Evolutionary conservation across 768 basidiomycete genomes (phyloP), one percentile per base, ranked within the genome.

Genomic region (Dendrothele bispora): DNA sequence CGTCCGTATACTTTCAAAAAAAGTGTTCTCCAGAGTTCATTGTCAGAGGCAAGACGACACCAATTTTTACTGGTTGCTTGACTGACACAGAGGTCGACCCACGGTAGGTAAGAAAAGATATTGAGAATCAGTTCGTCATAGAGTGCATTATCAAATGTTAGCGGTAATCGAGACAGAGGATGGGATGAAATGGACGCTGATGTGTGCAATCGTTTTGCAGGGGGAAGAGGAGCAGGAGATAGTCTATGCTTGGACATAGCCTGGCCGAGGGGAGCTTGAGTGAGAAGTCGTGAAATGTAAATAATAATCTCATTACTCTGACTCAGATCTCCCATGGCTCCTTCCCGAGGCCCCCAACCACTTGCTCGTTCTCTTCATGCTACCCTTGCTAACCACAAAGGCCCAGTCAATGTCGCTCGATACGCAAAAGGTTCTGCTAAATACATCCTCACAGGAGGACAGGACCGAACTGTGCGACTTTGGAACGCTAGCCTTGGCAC

Each of bases 361-460:
- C 70, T 86, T 12, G 69, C 86, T 25, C 77, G 88, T 18, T 73
- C 66, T 40, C 69, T 89, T 1, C 84, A 91, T 68, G 67, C 67
- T n/a, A 77, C 79, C 10, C 79, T 92, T 37, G 59, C 68, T 7
- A 74, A 61, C 43, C 91, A 92, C 66, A 85, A 86, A 50, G 97
- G 94, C 0, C 77, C 94, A 1, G 88, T 97, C 0, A 90, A 98
- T 61, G 85, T 92, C 45, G 90, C 84, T n/a, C 78, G 88, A 25
- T 98, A 95, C 61, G 88, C 95, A 37, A 88, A 90, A 63, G 94
- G 93, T 3, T 72, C 75, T 3, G 88, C 89, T 44, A 91, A 87
- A 53, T 98, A 99, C 62, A 72, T 92, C 51, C 76, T 99, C n/a
- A 86, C 91, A 1, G 97, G 95, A 7, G 94, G 94, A 17, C 87